Evolutionary conservation across 768 basidiomycete genomes (phyloP), one percentile per base, ranked within the genome.

Genomic region (Rossbeevera mucosa): DNA sequence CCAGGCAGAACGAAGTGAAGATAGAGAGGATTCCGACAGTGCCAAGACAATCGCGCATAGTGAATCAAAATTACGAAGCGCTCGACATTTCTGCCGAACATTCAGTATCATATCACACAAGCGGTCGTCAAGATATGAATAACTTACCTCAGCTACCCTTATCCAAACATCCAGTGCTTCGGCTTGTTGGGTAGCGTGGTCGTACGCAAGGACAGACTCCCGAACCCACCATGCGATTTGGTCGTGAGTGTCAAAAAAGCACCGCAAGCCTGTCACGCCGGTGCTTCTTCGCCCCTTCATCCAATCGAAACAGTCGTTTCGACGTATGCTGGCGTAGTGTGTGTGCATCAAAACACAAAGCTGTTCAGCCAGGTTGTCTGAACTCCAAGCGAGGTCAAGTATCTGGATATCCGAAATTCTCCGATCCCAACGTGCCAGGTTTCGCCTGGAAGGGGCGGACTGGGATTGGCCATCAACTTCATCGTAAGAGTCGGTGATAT

Each of bases 291-390:
- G 66, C 22, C 49, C 48, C 52, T 76, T 78, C 5, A 76, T 67
- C 67, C 89, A 89, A 30, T 72, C 64, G 28, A 95, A 72, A 65
- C 88, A 95, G 60, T 94, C 91, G 38, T 80, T 80, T 7, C 82
- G 76, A 8, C 80, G 79, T 51, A 94, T 80, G 63, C 81, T 82
- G 53, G 74, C 69, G 66, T 93, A 95, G 6, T 85, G 73, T 31
- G 75, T 70, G 50, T 77, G 81, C 65, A 94, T 90, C 55, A 83
- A 73, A 42, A 94, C 70, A n/a, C 86, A 83, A 41, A 95, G 73
- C 60, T 94, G 91, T 40, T 91, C 82, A 0, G 91, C 91, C 29
- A 95, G 62, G 50, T 86, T 81, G 20, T 77, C 62, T 2, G 89
- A 76, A 58, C 88, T 83, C 53, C 88, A 74, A 57, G 81, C 79